Evolutionary conservation across 2,329 filamentous ascomycete genomes (phyloP).

Genomic region (Aspergillus ibericus): DNA sequence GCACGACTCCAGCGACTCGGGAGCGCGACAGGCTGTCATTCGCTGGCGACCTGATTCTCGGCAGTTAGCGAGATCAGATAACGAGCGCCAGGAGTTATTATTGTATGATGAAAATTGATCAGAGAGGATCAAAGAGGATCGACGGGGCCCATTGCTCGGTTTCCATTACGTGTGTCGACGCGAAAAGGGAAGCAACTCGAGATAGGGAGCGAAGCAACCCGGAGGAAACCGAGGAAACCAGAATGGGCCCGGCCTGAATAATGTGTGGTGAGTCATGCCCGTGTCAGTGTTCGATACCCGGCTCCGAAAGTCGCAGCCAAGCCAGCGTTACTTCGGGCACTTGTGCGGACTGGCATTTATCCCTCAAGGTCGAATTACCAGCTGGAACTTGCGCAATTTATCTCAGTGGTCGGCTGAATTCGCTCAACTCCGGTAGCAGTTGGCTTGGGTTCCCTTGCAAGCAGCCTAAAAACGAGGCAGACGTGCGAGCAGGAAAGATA

Average conservation of each 20-base stretch:
- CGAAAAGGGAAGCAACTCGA: constrained; percentile 1
- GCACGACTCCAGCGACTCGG: constrained; percentile 17
- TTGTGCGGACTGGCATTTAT: neutral
- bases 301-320: constrained; percentile 25
- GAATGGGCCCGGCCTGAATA: neutral
- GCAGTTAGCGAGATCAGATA: constrained; percentile 11
- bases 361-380: neutral
- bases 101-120: constrained; percentile 8
- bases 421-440: neutral
- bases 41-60: constrained; percentile 7
- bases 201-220: neutral
- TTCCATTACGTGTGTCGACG: constrained; percentile 15
- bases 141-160: neutral
- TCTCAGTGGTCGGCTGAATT: constrained; percentile 1
- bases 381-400: constrained; percentile 5
- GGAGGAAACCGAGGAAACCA: neutral
- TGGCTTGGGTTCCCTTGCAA: neutral
- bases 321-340: neutral
- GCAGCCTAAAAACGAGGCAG: neutral
- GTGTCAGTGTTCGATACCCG: constrained; percentile 4
- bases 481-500: neutral
- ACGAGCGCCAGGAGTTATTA: neutral
- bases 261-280: constrained; percentile 6
- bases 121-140: constrained; percentile 2
- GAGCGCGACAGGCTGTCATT: constrained; percentile 11